phyloP scores from a whole-genome alignment of 176 grass and related monocot genomes.

The Luzula sylvatica region DNA sequence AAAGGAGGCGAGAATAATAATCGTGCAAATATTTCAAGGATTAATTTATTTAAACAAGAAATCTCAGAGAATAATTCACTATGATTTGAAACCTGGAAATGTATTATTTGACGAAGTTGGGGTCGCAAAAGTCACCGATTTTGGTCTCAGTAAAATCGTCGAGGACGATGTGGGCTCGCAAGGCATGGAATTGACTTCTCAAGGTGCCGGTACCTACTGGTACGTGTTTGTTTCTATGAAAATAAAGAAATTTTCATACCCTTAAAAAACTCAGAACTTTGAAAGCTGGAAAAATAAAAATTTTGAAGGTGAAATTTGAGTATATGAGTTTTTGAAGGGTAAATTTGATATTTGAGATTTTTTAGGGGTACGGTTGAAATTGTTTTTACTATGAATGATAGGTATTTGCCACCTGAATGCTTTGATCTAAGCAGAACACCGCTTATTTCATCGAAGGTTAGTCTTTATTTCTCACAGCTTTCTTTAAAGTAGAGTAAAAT shows the following conservation, averaged over 20 bases:
- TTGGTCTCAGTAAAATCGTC: constrained; percentile 99
- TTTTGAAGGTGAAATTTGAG: too few relatives aligned
- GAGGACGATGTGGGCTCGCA: constrained; percentile 99
- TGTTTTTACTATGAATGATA: constrained; percentile 25
- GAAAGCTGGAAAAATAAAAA: too few relatives aligned
- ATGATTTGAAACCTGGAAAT: constrained; percentile 96
- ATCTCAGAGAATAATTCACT: constrained; percentile 94
- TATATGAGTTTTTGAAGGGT: too few relatives aligned
- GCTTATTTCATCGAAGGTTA: constrained; percentile 98
- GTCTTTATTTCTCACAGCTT: neutral
- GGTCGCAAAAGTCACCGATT: constrained; percentile 94
- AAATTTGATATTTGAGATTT: too few relatives aligned
- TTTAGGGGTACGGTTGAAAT: too few relatives aligned
- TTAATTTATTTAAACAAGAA: constrained; percentile 97
- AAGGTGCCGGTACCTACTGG: constrained; percentile 99
- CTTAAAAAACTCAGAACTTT: too few relatives aligned
- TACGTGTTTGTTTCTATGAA: constrained; percentile 25
- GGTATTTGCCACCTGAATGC: constrained; percentile 99
- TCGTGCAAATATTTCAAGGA: constrained; percentile 98
- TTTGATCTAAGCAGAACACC: constrained; percentile 96
- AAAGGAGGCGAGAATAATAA: constrained; percentile 97
- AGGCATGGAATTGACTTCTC: constrained; percentile 98
- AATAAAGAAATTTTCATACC: too few relatives aligned
- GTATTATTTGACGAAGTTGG: constrained; percentile 96
- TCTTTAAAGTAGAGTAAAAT: neutral